Evolutionary conservation across 768 basidiomycete genomes (phyloP).

Genomic region (Suillus hirtellus): DNA sequence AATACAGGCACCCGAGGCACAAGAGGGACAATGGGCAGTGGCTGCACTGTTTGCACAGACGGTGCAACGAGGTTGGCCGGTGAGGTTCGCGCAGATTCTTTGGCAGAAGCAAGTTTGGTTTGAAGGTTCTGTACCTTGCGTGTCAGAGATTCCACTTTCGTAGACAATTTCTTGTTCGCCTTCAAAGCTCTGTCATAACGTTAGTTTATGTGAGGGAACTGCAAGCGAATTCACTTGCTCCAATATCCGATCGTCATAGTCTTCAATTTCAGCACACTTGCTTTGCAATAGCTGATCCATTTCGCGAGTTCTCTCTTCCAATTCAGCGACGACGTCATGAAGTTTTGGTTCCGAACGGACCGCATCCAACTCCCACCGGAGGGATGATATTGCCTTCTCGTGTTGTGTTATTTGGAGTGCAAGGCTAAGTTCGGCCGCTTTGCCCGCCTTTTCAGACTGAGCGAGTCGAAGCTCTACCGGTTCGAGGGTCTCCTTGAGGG

Average conservation of each 20-base stretch:
- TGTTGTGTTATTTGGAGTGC: conserved; percentile 66
- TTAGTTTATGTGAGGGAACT: conserved; percentile 10
- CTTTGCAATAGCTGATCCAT: conserved; percentile 71
- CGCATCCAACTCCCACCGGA: conserved; percentile 56
- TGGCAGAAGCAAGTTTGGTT: conserved; percentile 58
- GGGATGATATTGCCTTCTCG: conserved; percentile 58
- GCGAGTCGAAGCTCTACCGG: conserved; percentile 44
- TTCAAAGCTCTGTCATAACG: conserved; percentile 60
- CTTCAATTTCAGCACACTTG: conserved; percentile 80
- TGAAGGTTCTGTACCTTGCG: conserved; percentile 76
- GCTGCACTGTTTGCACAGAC: conserved; percentile 6
- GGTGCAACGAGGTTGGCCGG: conserved; percentile 18
- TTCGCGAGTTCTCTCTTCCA: conserved; percentile 70
- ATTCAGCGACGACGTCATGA: conserved; percentile 52
- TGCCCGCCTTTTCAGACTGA: conserved; percentile 57
- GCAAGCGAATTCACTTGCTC: conserved; percentile 52
- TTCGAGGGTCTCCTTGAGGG: conserved; percentile 42
- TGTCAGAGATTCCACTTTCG: conserved; percentile 68
- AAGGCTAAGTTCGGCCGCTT: conserved; percentile 65
- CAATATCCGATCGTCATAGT: conserved; percentile 78
- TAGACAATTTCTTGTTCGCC: conserved; percentile 73
- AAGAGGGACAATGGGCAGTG: conserved; percentile 21
- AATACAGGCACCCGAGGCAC: conserved; percentile 19
- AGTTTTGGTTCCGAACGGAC: conserved; percentile 57
- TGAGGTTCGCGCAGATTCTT: conserved; percentile 34